phyloP scores from a whole-genome alignment of 352 stramenopile genomes.

The Phytophthora cactorum region DNA sequence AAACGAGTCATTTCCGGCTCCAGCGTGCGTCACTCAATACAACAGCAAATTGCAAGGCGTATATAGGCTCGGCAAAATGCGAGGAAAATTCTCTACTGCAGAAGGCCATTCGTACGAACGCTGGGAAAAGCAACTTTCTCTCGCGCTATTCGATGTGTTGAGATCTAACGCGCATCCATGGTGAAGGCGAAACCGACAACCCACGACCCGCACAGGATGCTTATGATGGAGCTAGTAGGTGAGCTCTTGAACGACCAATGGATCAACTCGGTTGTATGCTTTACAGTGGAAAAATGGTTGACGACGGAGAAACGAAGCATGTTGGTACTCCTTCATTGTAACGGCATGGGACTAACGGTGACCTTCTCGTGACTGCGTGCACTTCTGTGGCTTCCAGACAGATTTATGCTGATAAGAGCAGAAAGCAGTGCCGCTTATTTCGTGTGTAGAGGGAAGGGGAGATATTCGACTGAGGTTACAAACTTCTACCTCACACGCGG shows the following conservation, averaged over 20 bases:
- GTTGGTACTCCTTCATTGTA: neutral
- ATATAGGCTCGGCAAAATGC: too few species aligned
- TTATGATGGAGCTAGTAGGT: neutral
- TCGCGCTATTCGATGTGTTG: too few species aligned
- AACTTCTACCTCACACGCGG: slow-evolving; percentile 5
- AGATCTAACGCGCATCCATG: too few species aligned
- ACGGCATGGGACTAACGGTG: too few species aligned
- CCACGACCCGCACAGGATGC: too few species aligned
- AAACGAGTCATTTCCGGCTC: too few species aligned
- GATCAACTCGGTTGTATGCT: slow-evolving; percentile 2
- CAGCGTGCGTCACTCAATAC: too few species aligned
- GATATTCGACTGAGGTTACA: slow-evolving; percentile 10
- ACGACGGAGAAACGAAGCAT: neutral
- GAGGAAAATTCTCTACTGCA: too few species aligned
- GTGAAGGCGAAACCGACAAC: too few species aligned
- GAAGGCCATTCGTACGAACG: too few species aligned
- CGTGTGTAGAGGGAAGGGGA: neutral
- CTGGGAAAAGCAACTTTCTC: too few species aligned
- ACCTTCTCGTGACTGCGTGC: neutral
- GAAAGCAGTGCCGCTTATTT: slow-evolving; percentile 1
- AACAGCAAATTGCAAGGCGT: too few species aligned
- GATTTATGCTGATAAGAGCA: slow-evolving; percentile 8
- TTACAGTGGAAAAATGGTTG: neutral
- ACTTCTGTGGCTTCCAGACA: slow-evolving; percentile 1
- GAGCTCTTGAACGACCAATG: slow-evolving; percentile 5